These are phyloP conservation scores for Trichoderma koningii DNA, from an alignment of 2,329 filamentous ascomycete genomes.

Conservation along the genomic window DNA sequence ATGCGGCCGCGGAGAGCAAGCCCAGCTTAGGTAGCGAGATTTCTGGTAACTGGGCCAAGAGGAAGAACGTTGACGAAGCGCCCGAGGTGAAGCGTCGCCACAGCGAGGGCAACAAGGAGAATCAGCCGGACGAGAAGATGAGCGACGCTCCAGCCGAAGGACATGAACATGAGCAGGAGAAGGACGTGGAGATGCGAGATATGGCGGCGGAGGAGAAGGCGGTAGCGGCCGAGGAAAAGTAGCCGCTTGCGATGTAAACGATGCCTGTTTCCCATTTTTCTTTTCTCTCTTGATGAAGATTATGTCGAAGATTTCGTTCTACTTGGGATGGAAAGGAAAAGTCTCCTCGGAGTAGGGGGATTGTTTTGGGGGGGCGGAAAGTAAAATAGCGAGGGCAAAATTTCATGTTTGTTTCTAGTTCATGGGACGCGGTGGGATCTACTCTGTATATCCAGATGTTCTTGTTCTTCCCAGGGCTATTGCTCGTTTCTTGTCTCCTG, in stretches of 20 bases:
- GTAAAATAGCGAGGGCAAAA: conserved; percentile 16
- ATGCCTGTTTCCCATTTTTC: not conserved
- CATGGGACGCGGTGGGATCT: not conserved
- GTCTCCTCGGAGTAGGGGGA: not conserved
- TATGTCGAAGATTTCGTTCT: not conserved
- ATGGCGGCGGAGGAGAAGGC: conserved; percentile 21
- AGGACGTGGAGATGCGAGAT: conserved; percentile 42
- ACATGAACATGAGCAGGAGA: conserved; percentile 27
- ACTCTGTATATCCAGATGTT: not conserved
- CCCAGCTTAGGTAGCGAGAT: conserved; percentile 36
- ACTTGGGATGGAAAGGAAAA: conserved; percentile 8
- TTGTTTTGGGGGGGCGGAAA: conserved; percentile 1
- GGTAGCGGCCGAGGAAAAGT: conserved; percentile 28
- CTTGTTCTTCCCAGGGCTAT: not conserved
- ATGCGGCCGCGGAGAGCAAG: conserved; percentile 33
- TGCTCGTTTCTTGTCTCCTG: not conserved
- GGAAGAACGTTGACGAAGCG: conserved; percentile 34
- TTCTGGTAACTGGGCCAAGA: conserved; percentile 41
- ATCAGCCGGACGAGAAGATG: conserved; percentile 36
- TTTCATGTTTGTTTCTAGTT: not conserved
- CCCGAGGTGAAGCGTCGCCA: conserved; percentile 35
- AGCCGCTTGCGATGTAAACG: not conserved
- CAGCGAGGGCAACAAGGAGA: conserved; percentile 53
- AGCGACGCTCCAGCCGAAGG: conserved; percentile 18
- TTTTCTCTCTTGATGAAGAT: not conserved